Base-by-base conservation (phyloP, 371 early-diverging fungal genomes). In the Mucor saturninus region DNA sequence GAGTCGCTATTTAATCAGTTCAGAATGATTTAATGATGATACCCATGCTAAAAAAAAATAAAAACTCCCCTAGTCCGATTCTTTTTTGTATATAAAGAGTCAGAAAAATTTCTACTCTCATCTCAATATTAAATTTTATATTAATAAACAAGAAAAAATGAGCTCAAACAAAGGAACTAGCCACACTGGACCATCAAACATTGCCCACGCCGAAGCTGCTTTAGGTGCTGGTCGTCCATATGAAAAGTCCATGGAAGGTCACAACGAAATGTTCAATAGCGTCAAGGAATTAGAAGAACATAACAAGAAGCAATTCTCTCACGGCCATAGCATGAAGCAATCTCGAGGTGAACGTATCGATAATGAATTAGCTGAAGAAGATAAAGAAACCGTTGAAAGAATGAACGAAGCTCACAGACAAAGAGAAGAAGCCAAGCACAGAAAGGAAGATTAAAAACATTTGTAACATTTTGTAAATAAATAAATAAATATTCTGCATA, bases 161-260 rank as follows among this genome's bases (percentile, higher is more conserved):
- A 42, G 11, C n/a, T 42, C 43, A 42, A 42, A 42, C 43, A 46
- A 42, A 60, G 35, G 43, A 29, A 38, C 43, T n/a, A 63, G 13
- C 26, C 56, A 60, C 30, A 29, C 15, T 6, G 64, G 37, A 26
- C 32, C 43, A 21, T 49, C 42, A 15, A 13, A 64, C n/a, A 52
- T 64, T 31, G 56, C 69, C 10, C 69, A 64, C 14, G 53, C 65
- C 30, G 69, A 69, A 69, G 58, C 69, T 32, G 69, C 69, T 29
- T 61, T 64, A 26, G 40, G 45, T 30, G 65, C 65, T 21, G 65
- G 69, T 48, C 61, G 65, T 51, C 49, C 61, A 9, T 64, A 69
- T 30, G 69, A 69, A 61, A 54, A 67, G 48, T 21, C 56, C 2
- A 53, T 14, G 2, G 57, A 57, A 57, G 61, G 61, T 15, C 69